A percentile compares a stretch with the other conserved stretches of the same genome.
Evolutionary conservation across 352 stramenopile genomes (phyloP).

Genomic region (Pythium sp.): DNA sequence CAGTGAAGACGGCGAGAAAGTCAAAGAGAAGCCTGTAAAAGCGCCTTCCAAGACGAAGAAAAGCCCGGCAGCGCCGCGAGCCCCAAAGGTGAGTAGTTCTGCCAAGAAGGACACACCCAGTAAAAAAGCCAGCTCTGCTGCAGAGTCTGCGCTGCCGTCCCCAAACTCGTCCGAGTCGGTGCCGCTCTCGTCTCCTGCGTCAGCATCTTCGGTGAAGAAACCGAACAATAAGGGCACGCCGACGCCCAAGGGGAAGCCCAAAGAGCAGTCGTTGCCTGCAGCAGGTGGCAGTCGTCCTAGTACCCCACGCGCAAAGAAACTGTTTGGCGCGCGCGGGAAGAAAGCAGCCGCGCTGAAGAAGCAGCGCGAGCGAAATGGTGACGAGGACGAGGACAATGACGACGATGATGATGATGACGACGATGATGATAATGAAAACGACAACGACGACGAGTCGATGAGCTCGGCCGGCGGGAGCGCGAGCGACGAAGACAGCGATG

Average conservation of each 20-base stretch:
- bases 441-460: conserved; percentile 27
- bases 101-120: conserved; percentile 2
- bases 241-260: background rate
- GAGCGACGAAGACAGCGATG: conserved; percentile 54
- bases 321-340: conserved; percentile 15
- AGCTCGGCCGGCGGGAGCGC: conserved; percentile 37
- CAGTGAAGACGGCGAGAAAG: background rate
- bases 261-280: conserved; percentile 9
- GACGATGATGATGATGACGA: conserved; percentile 31
- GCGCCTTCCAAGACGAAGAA: conserved; percentile 12
- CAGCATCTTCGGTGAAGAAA: background rate
- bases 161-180: background rate
- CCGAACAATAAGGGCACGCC: conserved; percentile 4
- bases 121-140: background rate
- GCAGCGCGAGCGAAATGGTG: background rate
- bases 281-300: background rate
- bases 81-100: background rate
- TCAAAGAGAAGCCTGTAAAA: background rate
- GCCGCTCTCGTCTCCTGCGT: background rate
- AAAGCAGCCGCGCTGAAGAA: conserved; percentile 18
- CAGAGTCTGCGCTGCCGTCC: background rate
- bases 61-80: background rate
- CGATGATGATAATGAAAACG: conserved; percentile 15
- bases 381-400: conserved; percentile 25
- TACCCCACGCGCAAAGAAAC: conserved; percentile 11